Conservation (phyloP, 2,329 filamentous ascomycete genomes). For the Colletotrichum noveboracense region DNA sequence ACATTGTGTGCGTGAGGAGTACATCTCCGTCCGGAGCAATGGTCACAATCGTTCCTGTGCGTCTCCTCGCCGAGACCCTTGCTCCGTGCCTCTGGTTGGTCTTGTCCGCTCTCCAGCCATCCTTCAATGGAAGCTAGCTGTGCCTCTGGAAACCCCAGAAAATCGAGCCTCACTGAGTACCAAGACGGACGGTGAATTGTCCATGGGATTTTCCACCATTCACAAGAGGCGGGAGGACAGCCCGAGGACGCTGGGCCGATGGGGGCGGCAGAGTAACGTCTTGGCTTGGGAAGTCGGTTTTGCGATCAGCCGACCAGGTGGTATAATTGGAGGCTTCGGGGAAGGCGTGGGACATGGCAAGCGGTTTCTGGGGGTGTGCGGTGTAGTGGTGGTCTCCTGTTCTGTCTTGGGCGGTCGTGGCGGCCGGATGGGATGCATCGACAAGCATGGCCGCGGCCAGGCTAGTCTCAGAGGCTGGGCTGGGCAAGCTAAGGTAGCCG, state of each 20-base stretch:
- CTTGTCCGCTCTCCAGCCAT: slow-evolving; percentile 1
- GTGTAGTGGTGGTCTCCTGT: neutral
- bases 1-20: neutral
- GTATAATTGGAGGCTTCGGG: slow-evolving; percentile 14
- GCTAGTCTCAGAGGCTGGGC: neutral
- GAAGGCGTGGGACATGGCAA: neutral
- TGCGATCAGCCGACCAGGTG: slow-evolving; percentile 11
- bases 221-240: slow-evolving; percentile 2
- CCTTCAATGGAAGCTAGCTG: neutral
- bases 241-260: slow-evolving; percentile 3
- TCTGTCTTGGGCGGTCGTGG: neutral
- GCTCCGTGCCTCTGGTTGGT: neutral
- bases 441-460: neutral
- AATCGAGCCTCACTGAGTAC: slow-evolving; percentile 22
- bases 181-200: slow-evolving; percentile 24
- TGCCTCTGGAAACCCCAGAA: neutral
- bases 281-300: neutral
- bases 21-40: slow-evolving; percentile 4
- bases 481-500: neutral
- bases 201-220: slow-evolving; percentile 24
- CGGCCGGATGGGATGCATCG: slow-evolving; percentile 7
- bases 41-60: slow-evolving; percentile 13
- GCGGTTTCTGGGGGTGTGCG: slow-evolving; percentile 2
- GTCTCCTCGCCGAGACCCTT: neutral
- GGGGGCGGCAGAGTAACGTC: slow-evolving; percentile 14